Evolutionary conservation across 2,329 filamentous ascomycete genomes (phyloP), one percentile per base, ranked within the genome.

Genomic region (Fusarium musae): DNA sequence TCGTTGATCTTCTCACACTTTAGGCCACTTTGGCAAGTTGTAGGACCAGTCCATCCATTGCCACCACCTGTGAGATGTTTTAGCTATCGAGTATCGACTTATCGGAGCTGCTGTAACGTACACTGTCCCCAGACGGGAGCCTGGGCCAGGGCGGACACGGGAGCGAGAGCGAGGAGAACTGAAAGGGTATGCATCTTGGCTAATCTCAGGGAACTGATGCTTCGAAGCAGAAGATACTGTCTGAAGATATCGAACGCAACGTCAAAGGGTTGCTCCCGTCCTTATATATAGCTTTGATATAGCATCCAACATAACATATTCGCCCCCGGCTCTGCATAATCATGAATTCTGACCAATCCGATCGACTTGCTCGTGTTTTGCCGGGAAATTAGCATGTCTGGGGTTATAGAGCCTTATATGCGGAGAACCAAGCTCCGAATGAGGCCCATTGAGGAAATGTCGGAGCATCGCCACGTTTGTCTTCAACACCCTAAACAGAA

Each of bases 361-460:
- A 43, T 39, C 2, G 13, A 19, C 5, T 15, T 6, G 1, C 26
- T 30, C 16, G 5, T 17, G 7, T 59, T 69, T 65, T 70, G 28
- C 59, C 66, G 66, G 52, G 5, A 39, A 37, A n/a, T 47, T 40
- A 21, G 16, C 17, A 34, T 30, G n/a, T 4, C 23, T 52, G 5
- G 49, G 57, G 44, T 52, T 21, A 19, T 21, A 16, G 30, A 49
- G 39, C 40, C 30, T 19, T 43, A 32, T 39, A 17, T 37, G 54
- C 69, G 69, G 69, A 71, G 68, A 54, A 62, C 52, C 56, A 71
- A 67, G 56, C 60, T 71, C 69, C 69, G 69, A 67, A 40, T 40
- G 43, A 40, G 30, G 15, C 69, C 63, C 13, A n/a, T 54, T 68
- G 36, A 52, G 69, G 69, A 71, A 71, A 71, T 53, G 16, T n/a